phyloP scores from a whole-genome alignment of 1,284 basidiomycete genomes.

The Malassezia slooffiae region DNA sequence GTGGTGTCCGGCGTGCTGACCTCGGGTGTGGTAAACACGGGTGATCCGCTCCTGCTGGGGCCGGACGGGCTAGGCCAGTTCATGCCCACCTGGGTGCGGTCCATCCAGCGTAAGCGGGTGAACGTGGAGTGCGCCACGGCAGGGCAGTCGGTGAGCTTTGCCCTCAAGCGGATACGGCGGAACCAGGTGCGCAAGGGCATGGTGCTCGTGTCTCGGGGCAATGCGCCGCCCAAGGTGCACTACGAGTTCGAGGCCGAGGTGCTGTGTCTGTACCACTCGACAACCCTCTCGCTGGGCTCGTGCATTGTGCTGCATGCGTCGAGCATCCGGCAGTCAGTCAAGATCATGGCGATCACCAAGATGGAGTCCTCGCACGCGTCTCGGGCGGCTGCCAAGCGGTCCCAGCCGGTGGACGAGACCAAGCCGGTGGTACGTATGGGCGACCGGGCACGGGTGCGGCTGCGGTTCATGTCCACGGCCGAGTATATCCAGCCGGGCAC shows the following conservation, averaged over 20 bases:
- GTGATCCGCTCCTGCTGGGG: slow-evolving; percentile 69
- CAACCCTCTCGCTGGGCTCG: slow-evolving; percentile 36
- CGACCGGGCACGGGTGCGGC: slow-evolving; percentile 34
- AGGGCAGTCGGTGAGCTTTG: slow-evolving; percentile 86
- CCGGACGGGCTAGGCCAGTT: slow-evolving; percentile 89
- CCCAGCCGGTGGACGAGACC: slow-evolving; percentile 5
- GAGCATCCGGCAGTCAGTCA: slow-evolving; percentile 41
- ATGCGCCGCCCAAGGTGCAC: slow-evolving; percentile 24
- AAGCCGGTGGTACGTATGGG: slow-evolving; percentile 43
- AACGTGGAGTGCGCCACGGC: slow-evolving; percentile 71
- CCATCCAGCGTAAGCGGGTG: slow-evolving; percentile 86
- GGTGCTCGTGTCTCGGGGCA: slow-evolving; percentile 52
- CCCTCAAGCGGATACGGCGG: slow-evolving; percentile 75
- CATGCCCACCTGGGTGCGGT: slow-evolving; percentile 67
- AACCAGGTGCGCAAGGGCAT: slow-evolving; percentile 73
- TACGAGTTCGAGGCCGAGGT: slow-evolving; percentile 44
- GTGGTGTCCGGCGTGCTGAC: slow-evolving; percentile 83
- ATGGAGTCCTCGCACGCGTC: slow-evolving; percentile 12
- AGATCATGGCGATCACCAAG: slow-evolving; percentile 37
- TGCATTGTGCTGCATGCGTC: slow-evolving; percentile 45
- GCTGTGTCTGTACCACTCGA: slow-evolving; percentile 43
- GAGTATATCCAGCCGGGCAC: slow-evolving; percentile 42
- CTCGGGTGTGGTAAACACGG: slow-evolving; percentile 31
- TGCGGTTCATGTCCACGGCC: slow-evolving; percentile 35
- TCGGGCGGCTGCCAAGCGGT: background rate